Conservation (phyloP, 2,329 filamentous ascomycete species). For the Aspergillus vadensis region DNA sequence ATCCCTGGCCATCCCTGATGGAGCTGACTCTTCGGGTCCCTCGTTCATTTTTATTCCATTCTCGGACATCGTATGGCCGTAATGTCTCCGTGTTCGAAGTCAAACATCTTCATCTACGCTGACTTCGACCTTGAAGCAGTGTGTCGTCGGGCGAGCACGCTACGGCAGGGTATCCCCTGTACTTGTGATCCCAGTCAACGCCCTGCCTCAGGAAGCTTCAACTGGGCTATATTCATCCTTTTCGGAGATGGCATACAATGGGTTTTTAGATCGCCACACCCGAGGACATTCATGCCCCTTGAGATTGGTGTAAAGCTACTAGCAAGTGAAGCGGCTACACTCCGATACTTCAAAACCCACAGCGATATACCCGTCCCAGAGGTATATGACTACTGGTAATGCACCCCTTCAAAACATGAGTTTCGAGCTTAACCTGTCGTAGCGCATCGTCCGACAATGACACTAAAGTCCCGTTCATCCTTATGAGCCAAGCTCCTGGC, state of each 20-base stretch:
- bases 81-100: not conserved
- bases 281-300: slow-evolving; percentile 17
- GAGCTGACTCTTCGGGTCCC: too few species aligned
- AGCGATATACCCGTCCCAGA: slow-evolving; percentile 36
- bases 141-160: slow-evolving; percentile 20
- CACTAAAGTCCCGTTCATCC: slow-evolving; percentile 35
- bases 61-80: too few species aligned
- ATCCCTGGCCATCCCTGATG: too few species aligned
- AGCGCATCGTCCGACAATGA: slow-evolving; percentile 26
- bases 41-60: too few species aligned
- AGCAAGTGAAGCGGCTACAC: slow-evolving; percentile 35
- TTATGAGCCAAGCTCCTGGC: slow-evolving; percentile 37
- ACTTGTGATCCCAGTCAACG: slow-evolving; percentile 25
- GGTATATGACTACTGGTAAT: slow-evolving; percentile 31
- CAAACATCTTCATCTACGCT: slow-evolving; percentile 10
- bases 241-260: slow-evolving; percentile 36
- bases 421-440: slow-evolving; percentile 8
- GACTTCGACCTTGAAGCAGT: slow-evolving; percentile 26
- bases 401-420: not conserved
- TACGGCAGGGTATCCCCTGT: slow-evolving; percentile 23
- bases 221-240: slow-evolving; percentile 33
- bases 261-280: slow-evolving; percentile 32
- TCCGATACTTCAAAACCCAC: slow-evolving; percentile 33
- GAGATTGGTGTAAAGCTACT: slow-evolving; percentile 27
- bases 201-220: slow-evolving; percentile 32